Evolutionary conservation across 1,139 yeast species (phyloP).

Genomic region (Williopsis jadinii): DNA sequence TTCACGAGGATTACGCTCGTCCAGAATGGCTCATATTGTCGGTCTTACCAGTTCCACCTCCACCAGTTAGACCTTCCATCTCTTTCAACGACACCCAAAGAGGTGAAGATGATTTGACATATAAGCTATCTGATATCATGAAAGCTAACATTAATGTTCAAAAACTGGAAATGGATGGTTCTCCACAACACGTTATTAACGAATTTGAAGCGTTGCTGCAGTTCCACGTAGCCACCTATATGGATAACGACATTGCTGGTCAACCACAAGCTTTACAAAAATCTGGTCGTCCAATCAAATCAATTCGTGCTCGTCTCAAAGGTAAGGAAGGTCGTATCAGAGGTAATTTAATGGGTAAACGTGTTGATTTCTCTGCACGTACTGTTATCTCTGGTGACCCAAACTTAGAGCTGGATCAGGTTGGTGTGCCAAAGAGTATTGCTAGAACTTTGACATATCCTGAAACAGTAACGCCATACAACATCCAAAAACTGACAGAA

Average conservation of each 20-base stretch:
- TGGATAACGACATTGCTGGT: conserved; percentile 99
- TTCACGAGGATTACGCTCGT: conserved; percentile 92
- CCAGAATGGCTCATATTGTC: conserved; percentile 99
- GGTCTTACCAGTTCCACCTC: conserved; percentile 99
- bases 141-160: conserved; percentile 96
- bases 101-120: conserved; percentile 98
- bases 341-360: conserved; percentile 99
- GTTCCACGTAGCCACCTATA: conserved; percentile 98
- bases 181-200: conserved; percentile 95
- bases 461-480: conserved; percentile 95
- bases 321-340: conserved; percentile 99
- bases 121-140: conserved; percentile 91
- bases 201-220: conserved; percentile 95
- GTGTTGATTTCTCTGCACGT: conserved; percentile 98
- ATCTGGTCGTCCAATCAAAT: conserved; percentile 97
- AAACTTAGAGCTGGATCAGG: conserved; percentile 93
- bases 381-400: conserved; percentile 99
- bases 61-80: conserved; percentile 97
- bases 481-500: conserved; percentile 87
- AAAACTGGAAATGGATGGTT: conserved; percentile 95
- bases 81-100: conserved; percentile 98
- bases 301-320: conserved; percentile 96
- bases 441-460: conserved; percentile 96
- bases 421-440: conserved; percentile 95
- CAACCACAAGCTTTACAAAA: conserved; percentile 99